Conservation (phyloP, 139 green algal species). For the Picocystis salinarum region DNA sequence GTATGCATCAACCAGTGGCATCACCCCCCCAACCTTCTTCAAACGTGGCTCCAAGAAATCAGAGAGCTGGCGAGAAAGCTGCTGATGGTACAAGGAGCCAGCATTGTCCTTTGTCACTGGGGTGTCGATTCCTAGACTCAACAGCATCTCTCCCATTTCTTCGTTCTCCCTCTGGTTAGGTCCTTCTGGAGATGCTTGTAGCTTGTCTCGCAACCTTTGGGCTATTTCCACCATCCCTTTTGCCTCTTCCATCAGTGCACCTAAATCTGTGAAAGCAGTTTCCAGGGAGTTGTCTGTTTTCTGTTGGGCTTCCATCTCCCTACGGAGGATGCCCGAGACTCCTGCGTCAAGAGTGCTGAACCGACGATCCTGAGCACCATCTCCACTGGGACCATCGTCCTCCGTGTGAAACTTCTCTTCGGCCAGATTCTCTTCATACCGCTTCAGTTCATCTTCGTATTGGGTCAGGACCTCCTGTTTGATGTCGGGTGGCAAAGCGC, state of each 20-base stretch:
- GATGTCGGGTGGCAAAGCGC: too few relatives aligned
- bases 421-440: too few relatives aligned
- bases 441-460: too few relatives aligned
- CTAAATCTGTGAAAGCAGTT: conserved; percentile 47
- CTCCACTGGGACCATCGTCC: too few relatives aligned
- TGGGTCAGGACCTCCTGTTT: too few relatives aligned
- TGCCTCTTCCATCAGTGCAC: conserved; percentile 53
- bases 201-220: neutral
- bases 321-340: neutral
- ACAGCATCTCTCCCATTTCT: conserved; percentile 53
- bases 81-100: conserved; percentile 53
- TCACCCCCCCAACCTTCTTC: conserved; percentile 42
- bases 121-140: conserved; percentile 63
- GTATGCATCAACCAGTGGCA: conserved; percentile 81
- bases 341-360: too few relatives aligned
- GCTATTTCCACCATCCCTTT: conserved; percentile 62
- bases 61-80: conserved; percentile 68
- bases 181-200: neutral
- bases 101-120: conserved; percentile 70
- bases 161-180: conserved; percentile 19
- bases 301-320: neutral
- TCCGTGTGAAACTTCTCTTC: too few relatives aligned
- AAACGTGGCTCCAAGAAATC: conserved; percentile 51
- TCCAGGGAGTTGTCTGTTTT: neutral
- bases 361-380: too few relatives aligned